Conservation (phyloP, 2,329 filamentous ascomycete genomes). For the Thelonectria discophora region DNA sequence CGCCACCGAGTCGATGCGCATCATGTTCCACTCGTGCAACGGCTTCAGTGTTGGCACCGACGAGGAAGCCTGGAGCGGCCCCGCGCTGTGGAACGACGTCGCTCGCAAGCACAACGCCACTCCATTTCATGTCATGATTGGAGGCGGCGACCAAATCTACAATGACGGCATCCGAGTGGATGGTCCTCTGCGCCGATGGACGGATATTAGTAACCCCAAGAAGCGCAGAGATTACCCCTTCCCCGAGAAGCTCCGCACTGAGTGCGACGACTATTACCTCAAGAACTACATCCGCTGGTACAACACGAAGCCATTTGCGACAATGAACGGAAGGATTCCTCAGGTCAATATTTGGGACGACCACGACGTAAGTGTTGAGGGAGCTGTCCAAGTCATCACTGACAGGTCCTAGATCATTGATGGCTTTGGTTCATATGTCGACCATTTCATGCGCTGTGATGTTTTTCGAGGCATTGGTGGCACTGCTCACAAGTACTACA, state of each 20-base stretch:
- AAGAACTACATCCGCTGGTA: slow-evolving; percentile 91
- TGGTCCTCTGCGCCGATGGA: slow-evolving; percentile 85
- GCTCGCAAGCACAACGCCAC: slow-evolving; percentile 78
- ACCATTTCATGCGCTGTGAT: slow-evolving; percentile 91
- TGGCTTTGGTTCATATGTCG: slow-evolving; percentile 92
- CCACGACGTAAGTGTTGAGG: slow-evolving; percentile 70
- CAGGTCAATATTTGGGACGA: slow-evolving; percentile 99
- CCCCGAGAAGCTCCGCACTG: slow-evolving; percentile 77
- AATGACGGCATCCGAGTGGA: slow-evolving; percentile 90
- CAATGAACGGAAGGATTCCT: slow-evolving; percentile 89
- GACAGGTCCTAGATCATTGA: slow-evolving; percentile 77
- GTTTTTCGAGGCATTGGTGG: slow-evolving; percentile 94
- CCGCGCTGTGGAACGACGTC: slow-evolving; percentile 96
- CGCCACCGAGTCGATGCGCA: slow-evolving; percentile 86
- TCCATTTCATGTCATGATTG: slow-evolving; percentile 95
- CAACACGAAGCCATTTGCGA: slow-evolving; percentile 81
- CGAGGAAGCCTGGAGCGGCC: slow-evolving; percentile 85
- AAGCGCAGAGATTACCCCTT: slow-evolving; percentile 84
- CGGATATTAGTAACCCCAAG: slow-evolving; percentile 81
- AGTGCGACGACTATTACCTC: slow-evolving; percentile 90
- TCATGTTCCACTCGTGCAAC: slow-evolving; percentile 99
- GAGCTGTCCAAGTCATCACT: slow-evolving; percentile 9
- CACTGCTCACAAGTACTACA: slow-evolving; percentile 96
- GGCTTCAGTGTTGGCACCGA: slow-evolving; percentile 92
- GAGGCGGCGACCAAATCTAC: slow-evolving; percentile 95